These are phyloP conservation scores for Zelonia costaricensis DNA, from an alignment of 208 protist genomes.

Conservation along the genomic window DNA sequence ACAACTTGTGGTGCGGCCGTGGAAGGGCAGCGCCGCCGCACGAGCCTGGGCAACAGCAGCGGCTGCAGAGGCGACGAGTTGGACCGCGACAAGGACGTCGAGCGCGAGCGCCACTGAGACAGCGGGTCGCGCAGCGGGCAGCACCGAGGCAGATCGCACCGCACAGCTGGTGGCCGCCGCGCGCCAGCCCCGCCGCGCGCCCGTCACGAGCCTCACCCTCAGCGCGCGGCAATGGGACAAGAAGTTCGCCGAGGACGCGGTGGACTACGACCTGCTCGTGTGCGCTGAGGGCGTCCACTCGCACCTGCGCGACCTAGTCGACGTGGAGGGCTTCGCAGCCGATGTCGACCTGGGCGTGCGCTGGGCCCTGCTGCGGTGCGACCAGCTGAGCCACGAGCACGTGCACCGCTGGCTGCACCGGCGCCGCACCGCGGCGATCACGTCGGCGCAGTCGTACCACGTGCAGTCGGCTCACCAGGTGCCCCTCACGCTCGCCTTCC, in stretches of 20 bases:
- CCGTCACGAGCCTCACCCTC: constrained; percentile 75
- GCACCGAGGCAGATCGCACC: constrained; percentile 10
- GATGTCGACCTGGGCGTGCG: constrained; percentile 72
- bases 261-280: constrained; percentile 87
- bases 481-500: constrained; percentile 74
- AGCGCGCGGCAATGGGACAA: constrained; percentile 72
- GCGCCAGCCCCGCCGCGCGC: constrained; percentile 7
- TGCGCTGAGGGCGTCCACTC: constrained; percentile 82
- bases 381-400: constrained; percentile 50
- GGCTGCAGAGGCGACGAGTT: constrained; percentile 3
- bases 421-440: constrained; percentile 34
- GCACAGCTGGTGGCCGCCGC: constrained; percentile 10
- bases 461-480: constrained; percentile 59
- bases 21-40: constrained; percentile 40
- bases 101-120: too few species aligned
- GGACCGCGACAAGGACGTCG: background rate
- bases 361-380: constrained; percentile 74
- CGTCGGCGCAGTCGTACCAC: constrained; percentile 38
- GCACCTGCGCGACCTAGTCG: constrained; percentile 73
- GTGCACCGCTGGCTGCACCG: constrained; percentile 88
- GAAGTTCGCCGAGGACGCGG: constrained; percentile 64
- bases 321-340: constrained; percentile 83
- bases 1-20: constrained; percentile 65
- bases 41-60: too few species aligned
- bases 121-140: background rate